phyloP scores from a whole-genome alignment of 306 rosid species.

The Inga laurina region DNA sequence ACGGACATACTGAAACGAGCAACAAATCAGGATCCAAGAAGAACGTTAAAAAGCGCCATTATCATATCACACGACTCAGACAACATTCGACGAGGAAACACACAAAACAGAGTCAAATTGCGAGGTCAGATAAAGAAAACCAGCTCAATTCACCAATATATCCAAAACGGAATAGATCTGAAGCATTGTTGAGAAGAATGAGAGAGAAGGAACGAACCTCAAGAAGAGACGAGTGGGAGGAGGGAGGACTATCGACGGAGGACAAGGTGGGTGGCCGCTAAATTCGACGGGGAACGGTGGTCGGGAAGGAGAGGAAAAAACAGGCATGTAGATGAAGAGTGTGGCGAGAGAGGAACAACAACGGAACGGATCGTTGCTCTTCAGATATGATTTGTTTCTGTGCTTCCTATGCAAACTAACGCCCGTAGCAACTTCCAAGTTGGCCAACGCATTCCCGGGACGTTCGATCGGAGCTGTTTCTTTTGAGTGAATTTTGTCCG shows the following conservation, averaged over 20 bases:
- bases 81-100: background rate
- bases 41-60: background rate
- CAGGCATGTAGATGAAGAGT: background rate
- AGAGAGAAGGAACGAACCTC: background rate
- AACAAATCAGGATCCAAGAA: slow-evolving; percentile 42
- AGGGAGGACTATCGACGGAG: background rate
- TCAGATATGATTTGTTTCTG: background rate
- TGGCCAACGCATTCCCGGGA: background rate
- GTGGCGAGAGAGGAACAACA: background rate
- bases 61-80: background rate
- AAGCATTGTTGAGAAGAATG: background rate
- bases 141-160: slow-evolving; percentile 1
- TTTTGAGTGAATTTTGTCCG: too few species aligned
- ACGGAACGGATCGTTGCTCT: background rate
- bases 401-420: background rate
- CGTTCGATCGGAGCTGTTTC: slow-evolving; percentile 2
- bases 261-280: slow-evolving; percentile 4
- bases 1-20: background rate
- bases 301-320: slow-evolving; percentile 26
- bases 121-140: background rate
- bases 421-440: background rate
- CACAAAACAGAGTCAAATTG: background rate
- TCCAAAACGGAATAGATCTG: slow-evolving; percentile 39
- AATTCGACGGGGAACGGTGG: slow-evolving; percentile 21
- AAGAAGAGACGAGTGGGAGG: background rate